These are phyloP conservation scores for Colletotrichum camelliae DNA, from an alignment of 2,329 filamentous ascomycete genomes.

Conservation along the genomic window DNA sequence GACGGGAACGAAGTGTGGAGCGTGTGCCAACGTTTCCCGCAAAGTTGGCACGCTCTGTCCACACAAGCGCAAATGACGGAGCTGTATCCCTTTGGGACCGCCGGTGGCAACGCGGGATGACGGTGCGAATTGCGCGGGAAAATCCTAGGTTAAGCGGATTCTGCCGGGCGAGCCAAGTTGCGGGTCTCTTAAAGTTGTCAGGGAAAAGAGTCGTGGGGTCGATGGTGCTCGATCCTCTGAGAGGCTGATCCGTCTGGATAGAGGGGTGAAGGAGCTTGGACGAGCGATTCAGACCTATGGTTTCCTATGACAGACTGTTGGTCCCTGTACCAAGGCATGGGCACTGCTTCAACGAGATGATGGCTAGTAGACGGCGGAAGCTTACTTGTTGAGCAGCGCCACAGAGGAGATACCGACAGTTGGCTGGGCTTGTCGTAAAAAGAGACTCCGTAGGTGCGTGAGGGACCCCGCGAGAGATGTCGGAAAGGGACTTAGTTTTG, in stretches of 20 bases:
- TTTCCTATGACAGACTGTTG: not conserved
- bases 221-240: not conserved
- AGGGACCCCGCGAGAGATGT: not conserved
- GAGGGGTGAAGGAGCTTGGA: not conserved
- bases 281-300: not conserved
- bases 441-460: not conserved
- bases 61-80: not conserved
- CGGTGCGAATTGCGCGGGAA: not conserved
- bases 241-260: not conserved
- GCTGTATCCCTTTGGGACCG: constrained; percentile 1
- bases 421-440: not conserved
- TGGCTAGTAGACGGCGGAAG: not conserved
- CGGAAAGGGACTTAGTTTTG: not conserved
- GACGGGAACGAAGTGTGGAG: not conserved
- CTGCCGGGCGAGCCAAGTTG: not conserved
- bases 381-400: not conserved
- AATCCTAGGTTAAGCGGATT: not conserved
- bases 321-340: constrained; percentile 4
- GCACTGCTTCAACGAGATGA: not conserved
- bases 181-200: not conserved
- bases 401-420: not conserved
- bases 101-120: not conserved
- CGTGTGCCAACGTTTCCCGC: constrained; percentile 2
- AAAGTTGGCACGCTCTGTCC: constrained; percentile 1
- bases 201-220: not conserved